Conservation (phyloP, 139 green algal species). For the Chlamydomonas incerta region DNA sequence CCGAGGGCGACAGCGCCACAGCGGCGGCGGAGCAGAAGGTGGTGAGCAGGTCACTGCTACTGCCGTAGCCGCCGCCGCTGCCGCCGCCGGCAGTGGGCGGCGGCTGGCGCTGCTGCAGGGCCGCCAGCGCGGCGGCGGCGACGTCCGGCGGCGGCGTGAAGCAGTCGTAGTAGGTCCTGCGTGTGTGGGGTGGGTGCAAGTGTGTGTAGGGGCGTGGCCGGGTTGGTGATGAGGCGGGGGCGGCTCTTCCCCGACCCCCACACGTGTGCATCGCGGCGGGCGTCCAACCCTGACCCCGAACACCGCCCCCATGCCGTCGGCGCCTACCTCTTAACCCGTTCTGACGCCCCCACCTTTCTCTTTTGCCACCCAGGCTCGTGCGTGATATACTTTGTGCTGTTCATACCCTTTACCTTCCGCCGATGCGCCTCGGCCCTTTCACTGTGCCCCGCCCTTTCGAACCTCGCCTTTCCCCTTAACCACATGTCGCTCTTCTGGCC, state of each 20-base stretch:
- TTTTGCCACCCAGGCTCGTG: too few species aligned
- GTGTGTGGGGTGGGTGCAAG: not conserved
- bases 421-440: too few species aligned
- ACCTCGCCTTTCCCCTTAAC: too few species aligned
- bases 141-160: slow-evolving; percentile 19
- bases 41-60: not conserved
- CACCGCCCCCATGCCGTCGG: too few species aligned
- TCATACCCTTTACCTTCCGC: too few species aligned
- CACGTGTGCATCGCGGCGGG: too few species aligned
- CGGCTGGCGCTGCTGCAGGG: not conserved
- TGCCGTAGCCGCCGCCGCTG: not conserved
- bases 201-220: not conserved
- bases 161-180: slow-evolving; percentile 30
- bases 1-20: not conserved
- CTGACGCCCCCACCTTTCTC: too few species aligned
- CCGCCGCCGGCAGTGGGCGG: not conserved
- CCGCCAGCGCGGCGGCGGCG: not conserved
- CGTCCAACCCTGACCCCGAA: not conserved
- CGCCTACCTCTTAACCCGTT: too few species aligned
- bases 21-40: not conserved
- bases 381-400: too few species aligned
- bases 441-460: too few species aligned
- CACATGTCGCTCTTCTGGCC: too few species aligned
- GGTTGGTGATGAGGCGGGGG: not conserved
- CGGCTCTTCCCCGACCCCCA: too few species aligned